Percentiles rank a stretch among this genome's conserved stretches.
Evolutionary conservation across 1,284 basidiomycete genomes (phyloP).

Genomic region (Sporisorium exsertum): DNA sequence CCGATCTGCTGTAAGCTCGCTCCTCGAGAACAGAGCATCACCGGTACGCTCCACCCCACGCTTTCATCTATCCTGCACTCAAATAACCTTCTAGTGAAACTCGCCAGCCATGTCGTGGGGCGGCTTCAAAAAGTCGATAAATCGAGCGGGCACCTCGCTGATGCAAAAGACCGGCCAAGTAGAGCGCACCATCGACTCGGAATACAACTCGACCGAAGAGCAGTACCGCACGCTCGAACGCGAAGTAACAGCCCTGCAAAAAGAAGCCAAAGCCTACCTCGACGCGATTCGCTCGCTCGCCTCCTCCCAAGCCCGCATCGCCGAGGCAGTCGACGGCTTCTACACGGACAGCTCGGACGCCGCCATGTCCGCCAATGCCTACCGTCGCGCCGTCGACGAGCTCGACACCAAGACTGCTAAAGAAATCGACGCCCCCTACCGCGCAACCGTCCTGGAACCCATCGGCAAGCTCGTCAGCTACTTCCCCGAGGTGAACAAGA

Average conservation of each 20-base stretch:
- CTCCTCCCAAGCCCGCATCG: conserved; percentile 89
- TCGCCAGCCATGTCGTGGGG: conserved; percentile 65
- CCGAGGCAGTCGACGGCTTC: conserved; percentile 92
- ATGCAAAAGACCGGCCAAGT: conserved; percentile 86
- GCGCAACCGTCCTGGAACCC: conserved; percentile 94
- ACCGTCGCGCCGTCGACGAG: conserved; percentile 94
- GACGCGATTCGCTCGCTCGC: conserved; percentile 92
- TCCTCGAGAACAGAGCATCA: no score
- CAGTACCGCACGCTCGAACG: conserved; percentile 84
- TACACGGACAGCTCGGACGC: conserved; percentile 78
- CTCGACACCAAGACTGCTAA: conserved; percentile 85
- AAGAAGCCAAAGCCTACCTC: conserved; percentile 93
- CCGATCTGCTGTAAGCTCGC: no score
- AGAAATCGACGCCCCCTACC: conserved; percentile 91
- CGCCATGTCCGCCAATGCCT: conserved; percentile 96
- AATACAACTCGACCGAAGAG: conserved; percentile 91
- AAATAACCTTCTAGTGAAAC: not conserved
- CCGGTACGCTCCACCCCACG: not conserved
- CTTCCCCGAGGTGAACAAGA: conserved; percentile 92
- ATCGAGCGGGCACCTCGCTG: conserved; percentile 88
- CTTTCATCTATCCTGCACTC: no score
- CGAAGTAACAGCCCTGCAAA: conserved; percentile 79
- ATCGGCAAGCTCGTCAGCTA: conserved; percentile 92
- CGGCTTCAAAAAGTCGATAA: conserved; percentile 92
- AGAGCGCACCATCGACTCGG: conserved; percentile 91